Evolutionary conservation across 2,329 filamentous ascomycete genomes (phyloP).

Genomic region (Botryotinia narcissicola): DNA sequence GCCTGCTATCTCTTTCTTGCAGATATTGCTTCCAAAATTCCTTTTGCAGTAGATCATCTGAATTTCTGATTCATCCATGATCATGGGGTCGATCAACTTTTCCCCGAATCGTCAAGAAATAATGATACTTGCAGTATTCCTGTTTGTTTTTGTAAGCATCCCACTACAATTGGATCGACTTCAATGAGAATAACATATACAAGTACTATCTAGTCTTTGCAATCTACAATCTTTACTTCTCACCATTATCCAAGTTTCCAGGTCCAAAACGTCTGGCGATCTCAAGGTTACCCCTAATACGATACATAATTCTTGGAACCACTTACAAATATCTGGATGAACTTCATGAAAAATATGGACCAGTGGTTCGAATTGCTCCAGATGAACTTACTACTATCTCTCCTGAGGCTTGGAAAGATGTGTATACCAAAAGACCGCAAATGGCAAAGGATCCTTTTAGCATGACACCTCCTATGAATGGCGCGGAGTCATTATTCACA

Average conservation of each 20-base stretch:
- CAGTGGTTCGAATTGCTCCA: slow-evolving; percentile 35
- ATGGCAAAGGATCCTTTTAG: background rate
- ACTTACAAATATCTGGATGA: slow-evolving; percentile 16
- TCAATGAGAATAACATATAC: background rate
- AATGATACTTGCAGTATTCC: background rate
- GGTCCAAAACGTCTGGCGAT: slow-evolving; percentile 33
- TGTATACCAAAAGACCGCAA: background rate
- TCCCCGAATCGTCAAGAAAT: background rate
- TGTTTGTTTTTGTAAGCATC: background rate
- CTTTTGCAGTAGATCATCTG: background rate
- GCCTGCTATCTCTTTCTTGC: background rate
- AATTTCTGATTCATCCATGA: background rate
- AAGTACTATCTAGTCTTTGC: background rate
- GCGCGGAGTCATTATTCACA: slow-evolving; percentile 12
- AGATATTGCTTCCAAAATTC: background rate
- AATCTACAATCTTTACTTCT: slow-evolving; percentile 28
- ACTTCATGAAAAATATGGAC: slow-evolving; percentile 35
- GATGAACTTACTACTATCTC: slow-evolving; percentile 36
- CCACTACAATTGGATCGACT: background rate
- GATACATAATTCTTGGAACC: slow-evolving; percentile 15
- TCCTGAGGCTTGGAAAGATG: slow-evolving; percentile 5
- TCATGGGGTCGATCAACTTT: background rate
- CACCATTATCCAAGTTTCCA: slow-evolving; percentile 37
- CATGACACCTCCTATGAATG: slow-evolving; percentile 6
- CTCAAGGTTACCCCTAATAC: slow-evolving; percentile 15